These are phyloP conservation scores for Patellifolia procumbens DNA, from an alignment of 179 eudicot genomes.

Conservation along the genomic window DNA sequence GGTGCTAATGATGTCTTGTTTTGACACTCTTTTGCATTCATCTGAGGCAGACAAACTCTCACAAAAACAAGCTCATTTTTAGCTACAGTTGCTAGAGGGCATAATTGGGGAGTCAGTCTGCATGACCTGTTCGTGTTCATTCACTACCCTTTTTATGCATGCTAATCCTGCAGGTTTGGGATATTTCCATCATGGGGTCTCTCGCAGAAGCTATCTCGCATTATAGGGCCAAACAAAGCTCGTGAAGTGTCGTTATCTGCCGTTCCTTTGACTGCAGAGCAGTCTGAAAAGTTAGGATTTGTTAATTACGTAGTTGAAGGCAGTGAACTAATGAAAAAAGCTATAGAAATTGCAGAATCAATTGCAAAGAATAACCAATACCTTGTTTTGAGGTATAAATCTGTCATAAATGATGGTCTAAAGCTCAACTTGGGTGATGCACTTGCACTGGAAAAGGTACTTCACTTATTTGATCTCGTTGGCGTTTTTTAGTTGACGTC, in stretches of 20 bases:
- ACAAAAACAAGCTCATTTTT: neutral
- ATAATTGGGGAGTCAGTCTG: neutral
- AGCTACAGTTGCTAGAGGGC: neutral
- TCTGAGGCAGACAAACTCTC: neutral
- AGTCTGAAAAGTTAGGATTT: slow-evolving; percentile 79
- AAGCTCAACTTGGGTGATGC: slow-evolving; percentile 75
- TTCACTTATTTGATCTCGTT: neutral
- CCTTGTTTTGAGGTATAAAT: slow-evolving; percentile 84
- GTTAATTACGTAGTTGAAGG: slow-evolving; percentile 89
- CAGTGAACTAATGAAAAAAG: slow-evolving; percentile 69
- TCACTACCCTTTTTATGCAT: slow-evolving; percentile 6
- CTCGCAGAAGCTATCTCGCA: slow-evolving; percentile 95
- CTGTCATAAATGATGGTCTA: slow-evolving; percentile 89
- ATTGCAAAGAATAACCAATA: slow-evolving; percentile 77
- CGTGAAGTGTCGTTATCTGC: slow-evolving; percentile 84
- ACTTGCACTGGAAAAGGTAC: slow-evolving; percentile 89
- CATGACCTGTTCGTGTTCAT: neutral
- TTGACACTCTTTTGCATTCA: neutral
- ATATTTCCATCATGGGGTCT: slow-evolving; percentile 99
- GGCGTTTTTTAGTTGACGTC: neutral
- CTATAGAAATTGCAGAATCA: slow-evolving; percentile 72
- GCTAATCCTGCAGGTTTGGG: slow-evolving; percentile 62
- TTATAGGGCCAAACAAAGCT: slow-evolving; percentile 83
- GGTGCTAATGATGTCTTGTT: neutral
- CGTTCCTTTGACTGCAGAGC: slow-evolving; percentile 76